A percentile compares a stretch with the other conserved stretches of the same genome.
Evolutionary conservation across 2,329 filamentous ascomycete species (phyloP).

Genomic region (Scedosporium dehoogii): DNA sequence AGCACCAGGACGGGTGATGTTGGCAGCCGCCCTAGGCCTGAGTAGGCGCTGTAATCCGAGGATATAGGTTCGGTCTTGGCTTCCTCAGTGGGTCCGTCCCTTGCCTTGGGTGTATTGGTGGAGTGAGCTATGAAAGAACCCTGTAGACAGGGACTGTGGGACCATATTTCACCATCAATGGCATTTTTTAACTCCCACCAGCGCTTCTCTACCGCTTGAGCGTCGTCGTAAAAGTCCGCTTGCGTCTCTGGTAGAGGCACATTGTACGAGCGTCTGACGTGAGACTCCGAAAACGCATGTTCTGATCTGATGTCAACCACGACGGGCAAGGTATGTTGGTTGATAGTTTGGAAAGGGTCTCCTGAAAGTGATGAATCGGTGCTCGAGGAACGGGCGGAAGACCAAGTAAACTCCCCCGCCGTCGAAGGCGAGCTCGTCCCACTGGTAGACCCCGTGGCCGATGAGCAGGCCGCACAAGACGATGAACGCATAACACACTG

Average conservation of each 20-base stretch:
- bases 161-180: background rate
- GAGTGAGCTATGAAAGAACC: background rate
- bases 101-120: too few relatives aligned
- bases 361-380: background rate
- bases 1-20: background rate
- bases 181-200: background rate
- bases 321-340: background rate
- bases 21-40: background rate
- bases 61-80: background rate
- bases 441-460: background rate
- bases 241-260: background rate
- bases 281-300: background rate
- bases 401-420: background rate
- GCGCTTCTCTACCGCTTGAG: background rate
- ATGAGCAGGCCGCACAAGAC: background rate
- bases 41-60: background rate
- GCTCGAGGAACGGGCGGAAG: background rate
- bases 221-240: background rate
- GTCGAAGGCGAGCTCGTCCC: background rate
- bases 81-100: too few relatives aligned
- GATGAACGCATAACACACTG: background rate
- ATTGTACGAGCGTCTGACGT: background rate
- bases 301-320: background rate
- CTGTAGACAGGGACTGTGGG: background rate
- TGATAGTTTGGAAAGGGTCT: background rate